Conservation (phyloP, 2,329 filamentous ascomycete species). For the Plenodomus biglobosus region DNA sequence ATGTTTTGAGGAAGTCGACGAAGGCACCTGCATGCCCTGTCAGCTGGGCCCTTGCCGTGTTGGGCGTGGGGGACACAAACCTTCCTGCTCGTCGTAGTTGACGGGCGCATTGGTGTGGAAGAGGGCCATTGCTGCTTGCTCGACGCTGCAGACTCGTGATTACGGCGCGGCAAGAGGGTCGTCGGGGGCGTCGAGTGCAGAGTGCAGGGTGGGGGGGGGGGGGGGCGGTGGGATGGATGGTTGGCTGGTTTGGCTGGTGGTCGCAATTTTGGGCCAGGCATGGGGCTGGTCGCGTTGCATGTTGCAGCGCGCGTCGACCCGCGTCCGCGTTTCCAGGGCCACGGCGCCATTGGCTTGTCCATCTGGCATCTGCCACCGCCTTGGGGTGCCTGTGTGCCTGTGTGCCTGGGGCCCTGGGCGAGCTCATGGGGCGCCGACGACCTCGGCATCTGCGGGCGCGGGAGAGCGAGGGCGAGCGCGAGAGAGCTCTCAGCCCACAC, state of each 20-base stretch:
- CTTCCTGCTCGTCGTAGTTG: slow-evolving; percentile 84
- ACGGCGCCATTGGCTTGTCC: slow-evolving; percentile 22
- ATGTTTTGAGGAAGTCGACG: slow-evolving; percentile 81
- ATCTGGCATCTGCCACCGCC: slow-evolving; percentile 34
- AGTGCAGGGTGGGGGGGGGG: too few species aligned
- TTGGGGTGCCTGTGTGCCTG: too few species aligned
- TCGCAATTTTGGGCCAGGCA: slow-evolving; percentile 28
- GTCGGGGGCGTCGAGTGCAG: too few species aligned
- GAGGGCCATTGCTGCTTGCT: slow-evolving; percentile 76
- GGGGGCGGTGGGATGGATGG: too few species aligned
- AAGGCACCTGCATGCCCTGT: slow-evolving; percentile 66
- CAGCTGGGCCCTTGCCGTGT: slow-evolving; percentile 24
- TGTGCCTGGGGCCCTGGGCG: slow-evolving; percentile 5
- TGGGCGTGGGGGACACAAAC: slow-evolving; percentile 53
- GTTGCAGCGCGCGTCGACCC: slow-evolving; percentile 30
- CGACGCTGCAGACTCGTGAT: background rate
- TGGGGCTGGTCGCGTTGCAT: slow-evolving; percentile 28
- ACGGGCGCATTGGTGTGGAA: slow-evolving; percentile 76
- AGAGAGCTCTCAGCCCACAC: slow-evolving; percentile 1
- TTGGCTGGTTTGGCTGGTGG: slow-evolving; percentile 1
- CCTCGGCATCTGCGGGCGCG: slow-evolving; percentile 30
- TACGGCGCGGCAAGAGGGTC: slow-evolving; percentile 9
- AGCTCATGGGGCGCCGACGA: slow-evolving; percentile 24
- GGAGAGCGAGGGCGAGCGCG: slow-evolving; percentile 8
- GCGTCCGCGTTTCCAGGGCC: slow-evolving; percentile 29